Evolutionary conservation across 2,329 filamentous ascomycete species (phyloP).

Genomic region (Curvularia sp.): DNA sequence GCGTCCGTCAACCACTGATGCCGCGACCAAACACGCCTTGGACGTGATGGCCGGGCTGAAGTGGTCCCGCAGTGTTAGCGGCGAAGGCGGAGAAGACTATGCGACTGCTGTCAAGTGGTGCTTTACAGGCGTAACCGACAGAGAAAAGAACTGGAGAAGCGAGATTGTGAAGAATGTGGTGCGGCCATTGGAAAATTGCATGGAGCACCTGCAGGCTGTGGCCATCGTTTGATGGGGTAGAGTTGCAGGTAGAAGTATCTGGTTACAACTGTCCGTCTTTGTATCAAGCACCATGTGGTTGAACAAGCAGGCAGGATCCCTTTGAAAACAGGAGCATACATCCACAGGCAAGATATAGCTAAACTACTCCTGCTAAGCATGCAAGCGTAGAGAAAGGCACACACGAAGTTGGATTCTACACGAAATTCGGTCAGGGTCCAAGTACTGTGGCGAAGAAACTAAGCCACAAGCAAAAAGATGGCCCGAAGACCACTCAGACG

Average conservation of each 20-base stretch:
- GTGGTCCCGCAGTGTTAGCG: background rate
- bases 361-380: background rate
- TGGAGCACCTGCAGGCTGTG: background rate
- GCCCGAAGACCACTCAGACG: background rate
- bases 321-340: background rate
- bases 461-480: background rate
- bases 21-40: background rate
- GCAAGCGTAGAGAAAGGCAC: background rate
- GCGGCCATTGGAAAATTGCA: background rate
- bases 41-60: background rate
- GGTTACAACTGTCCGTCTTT: background rate
- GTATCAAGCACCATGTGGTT: no score
- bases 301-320: no score
- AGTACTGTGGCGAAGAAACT: background rate
- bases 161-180: background rate
- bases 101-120: constrained; percentile 2
- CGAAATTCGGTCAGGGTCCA: background rate
- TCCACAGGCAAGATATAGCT: background rate
- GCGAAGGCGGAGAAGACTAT: background rate
- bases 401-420: background rate
- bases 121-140: background rate
- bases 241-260: background rate
- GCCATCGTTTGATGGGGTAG: background rate
- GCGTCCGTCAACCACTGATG: background rate
- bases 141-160: background rate